Evolutionary conservation across 2,329 filamentous ascomycete species (phyloP).

Genomic region (Plenodomus lindquistii): DNA sequence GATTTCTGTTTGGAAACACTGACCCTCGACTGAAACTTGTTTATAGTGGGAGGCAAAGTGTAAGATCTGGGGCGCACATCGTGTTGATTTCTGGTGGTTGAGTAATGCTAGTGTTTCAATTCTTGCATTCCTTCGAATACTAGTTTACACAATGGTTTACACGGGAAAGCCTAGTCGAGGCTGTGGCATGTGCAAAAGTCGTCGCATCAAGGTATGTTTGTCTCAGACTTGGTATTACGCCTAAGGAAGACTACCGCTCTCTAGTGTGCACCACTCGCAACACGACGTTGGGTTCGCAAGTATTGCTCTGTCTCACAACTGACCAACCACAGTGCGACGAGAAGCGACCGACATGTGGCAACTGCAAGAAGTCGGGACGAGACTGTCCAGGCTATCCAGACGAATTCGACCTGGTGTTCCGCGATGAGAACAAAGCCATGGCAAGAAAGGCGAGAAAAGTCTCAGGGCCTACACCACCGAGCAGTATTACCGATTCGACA

Average conservation of each 20-base stretch:
- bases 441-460: slow-evolving; percentile 62
- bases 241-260: not conserved
- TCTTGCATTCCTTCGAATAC: slow-evolving; percentile 13
- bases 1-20: slow-evolving; percentile 5
- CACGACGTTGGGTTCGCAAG: slow-evolving; percentile 2
- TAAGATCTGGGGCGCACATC: slow-evolving; percentile 1
- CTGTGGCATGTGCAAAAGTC: slow-evolving; percentile 74
- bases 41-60: slow-evolving; percentile 7
- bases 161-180: slow-evolving; percentile 54
- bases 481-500: slow-evolving; percentile 17
- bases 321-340: slow-evolving; percentile 38
- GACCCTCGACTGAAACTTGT: slow-evolving; percentile 5
- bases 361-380: slow-evolving; percentile 39
- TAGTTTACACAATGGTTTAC: slow-evolving; percentile 41
- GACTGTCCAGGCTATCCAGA: slow-evolving; percentile 53
- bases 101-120: slow-evolving; percentile 4
- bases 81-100: slow-evolving; percentile 3
- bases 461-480: slow-evolving; percentile 21
- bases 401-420: slow-evolving; percentile 73
- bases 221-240: not conserved
- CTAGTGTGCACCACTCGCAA: slow-evolving; percentile 1
- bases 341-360: slow-evolving; percentile 40
- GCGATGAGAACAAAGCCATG: slow-evolving; percentile 71
- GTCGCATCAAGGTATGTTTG: slow-evolving; percentile 69
- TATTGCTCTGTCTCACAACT: slow-evolving; percentile 3